Base-by-base conservation (phyloP, 345 rosid species). In the Erodium maritimum region DNA sequence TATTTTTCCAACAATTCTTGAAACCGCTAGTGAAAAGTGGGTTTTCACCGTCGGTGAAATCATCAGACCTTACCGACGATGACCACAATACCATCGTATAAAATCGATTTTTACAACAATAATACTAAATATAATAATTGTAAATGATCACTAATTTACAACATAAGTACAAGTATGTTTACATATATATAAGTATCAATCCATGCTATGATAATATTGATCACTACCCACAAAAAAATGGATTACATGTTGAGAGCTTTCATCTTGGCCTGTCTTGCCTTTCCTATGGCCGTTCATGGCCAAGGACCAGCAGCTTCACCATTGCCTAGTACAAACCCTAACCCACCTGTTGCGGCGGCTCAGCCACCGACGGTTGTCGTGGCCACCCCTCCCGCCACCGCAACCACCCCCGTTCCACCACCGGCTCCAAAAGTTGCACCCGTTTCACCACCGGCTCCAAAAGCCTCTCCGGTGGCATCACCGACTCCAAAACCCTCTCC, bases 271-370 rank as follows among this genome's bases (percentile, higher is more conserved):
- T 63, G 54, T 52, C 77, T 82, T 52, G 23, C 70, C 65, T 68
- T 80, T 67, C 76, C 68, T 21, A 57, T 71, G 33, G 67, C 69
- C 69, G 65, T 65, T 60, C n/a, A 68, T 77, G 93, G 84, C 57
- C 90, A 90, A 74, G 65, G 79, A 68, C 97, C 95, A 12, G 82
- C 85, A 12, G 74, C 85, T 57, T 79, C 90, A 21, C 96, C 96
- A 0, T 61, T n/a, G n/a, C n/a, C n/a, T n/a, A n/a, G n/a, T n/a
- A n/a, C 77, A 23, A 71, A 51, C 77, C 82, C 17, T 33, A 71
- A 17, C 56, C 79, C 79, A 4, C 76, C 83, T 9, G 37, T 73
- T 21, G 52, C 79, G 23, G 75, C 82, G 51, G 54, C 68, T 7
- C 76, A 54, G 33, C 65, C 88, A 67, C 79, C 88, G 19, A 55